Conservation (phyloP, 306 rosid genomes). For the Dalbergia cochinchinensis region DNA sequence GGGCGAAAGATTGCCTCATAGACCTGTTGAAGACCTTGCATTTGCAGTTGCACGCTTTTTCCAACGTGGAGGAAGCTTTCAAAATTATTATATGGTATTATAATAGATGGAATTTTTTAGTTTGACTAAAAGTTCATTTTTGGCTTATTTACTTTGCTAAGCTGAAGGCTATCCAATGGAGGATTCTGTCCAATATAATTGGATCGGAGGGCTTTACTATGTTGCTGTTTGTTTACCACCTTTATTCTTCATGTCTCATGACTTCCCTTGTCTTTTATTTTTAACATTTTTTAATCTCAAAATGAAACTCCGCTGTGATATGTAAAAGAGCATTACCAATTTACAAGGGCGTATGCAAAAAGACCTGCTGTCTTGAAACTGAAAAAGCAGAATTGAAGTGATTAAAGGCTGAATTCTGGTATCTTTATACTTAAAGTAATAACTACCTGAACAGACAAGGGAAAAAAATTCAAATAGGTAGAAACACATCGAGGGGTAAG, state of each 20-base stretch:
- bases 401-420: not conserved
- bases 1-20: slow-evolving; percentile 92
- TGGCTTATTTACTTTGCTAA: slow-evolving; percentile 33
- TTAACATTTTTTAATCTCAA: not conserved
- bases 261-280: not conserved
- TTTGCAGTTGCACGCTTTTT: slow-evolving; percentile 97
- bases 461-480: too few species aligned
- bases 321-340: not conserved
- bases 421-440: not conserved
- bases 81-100: slow-evolving; percentile 93
- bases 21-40: slow-evolving; percentile 98
- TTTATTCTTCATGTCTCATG: not conserved
- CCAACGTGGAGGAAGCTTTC: slow-evolving; percentile 97
- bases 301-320: not conserved
- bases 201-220: slow-evolving; percentile 8
- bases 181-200: slow-evolving; percentile 30
- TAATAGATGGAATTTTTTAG: slow-evolving; percentile 31
- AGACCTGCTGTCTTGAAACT: slow-evolving; percentile 23
- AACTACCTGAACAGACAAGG: too few species aligned
- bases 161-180: slow-evolving; percentile 24
- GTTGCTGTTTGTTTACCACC: not conserved
- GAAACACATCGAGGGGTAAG: too few species aligned
- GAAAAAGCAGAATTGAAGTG: slow-evolving; percentile 9
- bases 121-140: slow-evolving; percentile 24
- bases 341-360: slow-evolving; percentile 2